Conservation (phyloP, 257 asterid genomes). For the Rhazya stricta region DNA sequence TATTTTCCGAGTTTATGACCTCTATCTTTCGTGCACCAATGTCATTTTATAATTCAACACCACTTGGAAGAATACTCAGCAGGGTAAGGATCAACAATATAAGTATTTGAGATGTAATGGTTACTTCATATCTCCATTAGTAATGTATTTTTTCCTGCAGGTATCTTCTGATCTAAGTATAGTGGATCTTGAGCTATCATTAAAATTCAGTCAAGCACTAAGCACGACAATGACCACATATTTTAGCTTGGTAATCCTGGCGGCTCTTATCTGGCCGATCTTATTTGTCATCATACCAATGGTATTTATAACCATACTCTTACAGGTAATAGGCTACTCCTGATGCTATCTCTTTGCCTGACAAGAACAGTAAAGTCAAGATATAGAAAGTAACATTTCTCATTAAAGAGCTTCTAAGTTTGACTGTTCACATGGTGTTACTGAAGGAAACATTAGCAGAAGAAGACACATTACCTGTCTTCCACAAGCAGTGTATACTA, state of each 20-base stretch:
- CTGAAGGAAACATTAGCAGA: background rate
- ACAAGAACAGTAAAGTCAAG: background rate
- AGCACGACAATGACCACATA: slow-evolving; percentile 27
- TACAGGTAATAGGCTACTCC: slow-evolving; percentile 22
- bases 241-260: slow-evolving; percentile 31
- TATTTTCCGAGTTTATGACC: slow-evolving; percentile 30
- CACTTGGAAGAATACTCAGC: slow-evolving; percentile 48
- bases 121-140: background rate
- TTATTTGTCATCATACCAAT: slow-evolving; percentile 25
- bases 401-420: background rate
- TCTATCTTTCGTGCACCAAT: slow-evolving; percentile 49
- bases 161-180: slow-evolving; percentile 33
- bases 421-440: too few relatives aligned
- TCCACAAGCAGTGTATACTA: background rate
- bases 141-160: slow-evolving; percentile 17
- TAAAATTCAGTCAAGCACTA: slow-evolving; percentile 21
- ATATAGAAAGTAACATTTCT: background rate
- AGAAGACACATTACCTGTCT: background rate
- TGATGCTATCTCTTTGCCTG: background rate
- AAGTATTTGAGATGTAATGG: background rate
- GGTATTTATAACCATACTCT: slow-evolving; percentile 17
- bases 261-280: slow-evolving; percentile 34
- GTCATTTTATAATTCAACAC: slow-evolving; percentile 49
- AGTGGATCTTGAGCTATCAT: slow-evolving; percentile 33
- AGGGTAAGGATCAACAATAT: slow-evolving; percentile 30